Base-by-base conservation (phyloP, 768 basidiomycete genomes). In the Austroboletus festivus region DNA sequence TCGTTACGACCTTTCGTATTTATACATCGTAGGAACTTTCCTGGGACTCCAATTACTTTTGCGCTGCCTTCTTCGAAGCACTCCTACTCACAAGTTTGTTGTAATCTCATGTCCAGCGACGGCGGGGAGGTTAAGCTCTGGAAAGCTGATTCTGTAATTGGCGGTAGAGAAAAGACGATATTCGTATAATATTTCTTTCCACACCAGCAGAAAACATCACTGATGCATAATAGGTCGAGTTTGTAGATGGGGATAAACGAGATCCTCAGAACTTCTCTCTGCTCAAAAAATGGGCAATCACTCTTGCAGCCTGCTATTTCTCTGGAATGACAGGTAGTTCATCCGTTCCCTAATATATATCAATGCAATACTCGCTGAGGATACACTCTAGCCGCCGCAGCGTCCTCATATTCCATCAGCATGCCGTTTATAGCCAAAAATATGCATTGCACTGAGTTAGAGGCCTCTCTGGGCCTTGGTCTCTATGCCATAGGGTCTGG, bases 401-500 rank as follows among this genome's bases (percentile, higher is more conserved):
- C 75, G 2, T 69, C 77, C 5, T 71, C 79, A 0, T 86, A 79
- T 62, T 74, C 74, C 24, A 64, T 81, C 46, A 84, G 83, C 1
- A 71, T 73, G 52, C 55, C 69, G 0, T 79, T 80, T 0, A 82
- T 88, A 82, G 75, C 58, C 10, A 51, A 43, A 4, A 72, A 73
- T 37, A 52, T 76, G 18, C 62, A 75, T 43, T 78, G 73, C 53
- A 74, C 73, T 0, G 37, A 64, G 10, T 65, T 77, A 16, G 67
- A 77, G 47, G 77, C 72, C 0, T 73, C 72, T 1, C 55, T 78
- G 11, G 80, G 78, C 5, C 67, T 80, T 18, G 71, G 73, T 39
- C 66, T 82, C 21, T 86, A 75, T 56, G 70, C 77, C 0, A 53
- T 86, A 5, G 83, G 83, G 0, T 86, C 82, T 48, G 84, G 75